These are phyloP conservation scores for Trichoderma asperelloides DNA, from an alignment of 495 filamentous ascomycete species.

Conservation along the genomic window DNA sequence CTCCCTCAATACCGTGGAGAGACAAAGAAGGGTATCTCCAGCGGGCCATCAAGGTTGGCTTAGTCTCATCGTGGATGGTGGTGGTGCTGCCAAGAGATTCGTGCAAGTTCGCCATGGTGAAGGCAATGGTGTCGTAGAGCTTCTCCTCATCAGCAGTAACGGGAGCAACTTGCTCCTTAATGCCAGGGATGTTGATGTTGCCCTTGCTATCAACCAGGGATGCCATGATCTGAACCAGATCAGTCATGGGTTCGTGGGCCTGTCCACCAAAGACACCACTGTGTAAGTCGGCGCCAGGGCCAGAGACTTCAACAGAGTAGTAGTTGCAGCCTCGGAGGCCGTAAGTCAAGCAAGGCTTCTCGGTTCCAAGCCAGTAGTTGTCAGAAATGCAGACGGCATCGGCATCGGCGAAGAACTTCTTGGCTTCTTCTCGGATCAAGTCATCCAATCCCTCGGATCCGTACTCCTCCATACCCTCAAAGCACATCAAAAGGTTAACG, in stretches of 20 bases:
- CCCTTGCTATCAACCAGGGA: conserved; percentile 81
- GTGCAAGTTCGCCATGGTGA: conserved; percentile 91
- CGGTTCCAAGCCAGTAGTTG: conserved; percentile 99
- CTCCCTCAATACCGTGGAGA: conserved; percentile 93
- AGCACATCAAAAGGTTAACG: conserved; percentile 98
- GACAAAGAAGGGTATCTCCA: conserved; percentile 93
- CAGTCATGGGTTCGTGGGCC: conserved; percentile 96
- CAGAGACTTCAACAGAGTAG: conserved; percentile 79
- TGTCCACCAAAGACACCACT: conserved; percentile 94
- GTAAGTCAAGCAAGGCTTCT: conserved; percentile 96
- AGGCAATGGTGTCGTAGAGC: conserved; percentile 78
- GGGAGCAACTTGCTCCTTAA: conserved; percentile 85
- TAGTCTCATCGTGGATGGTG: conserved; percentile 74
- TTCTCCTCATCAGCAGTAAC: conserved; percentile 76
- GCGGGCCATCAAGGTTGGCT: conserved; percentile 83
- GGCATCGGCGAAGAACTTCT: conserved; percentile 85
- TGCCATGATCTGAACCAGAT: conserved; percentile 71
- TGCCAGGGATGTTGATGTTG: conserved; percentile 80
- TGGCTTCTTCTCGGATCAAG: conserved; percentile 79
- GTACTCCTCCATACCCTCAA: conserved; percentile 99
- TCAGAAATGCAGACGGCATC: conserved; percentile 98
- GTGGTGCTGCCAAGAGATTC: conserved; percentile 83
- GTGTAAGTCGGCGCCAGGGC: conserved; percentile 89
- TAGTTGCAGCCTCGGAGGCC: conserved; percentile 97
- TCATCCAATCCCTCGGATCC: conserved; percentile 95